Evolutionary conservation across 176 grass and related monocot species (phyloP).

Genomic region (Bothriochloa decipiens): DNA sequence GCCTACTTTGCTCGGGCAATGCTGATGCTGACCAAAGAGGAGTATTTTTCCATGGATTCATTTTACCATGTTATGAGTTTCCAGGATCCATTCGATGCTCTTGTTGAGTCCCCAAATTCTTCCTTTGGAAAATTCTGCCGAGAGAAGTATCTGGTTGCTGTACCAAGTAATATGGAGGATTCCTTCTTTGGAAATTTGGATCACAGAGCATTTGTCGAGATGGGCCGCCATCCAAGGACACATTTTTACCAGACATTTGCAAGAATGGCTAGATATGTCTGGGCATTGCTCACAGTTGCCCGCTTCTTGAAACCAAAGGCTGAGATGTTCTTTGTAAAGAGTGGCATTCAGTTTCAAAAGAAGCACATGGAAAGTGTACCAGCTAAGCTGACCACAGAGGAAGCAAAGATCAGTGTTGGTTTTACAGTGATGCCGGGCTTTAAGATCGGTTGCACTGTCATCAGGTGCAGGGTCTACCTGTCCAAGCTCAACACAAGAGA

Average conservation of each 20-base stretch:
- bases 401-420: constrained; percentile 58
- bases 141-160: constrained; percentile 58
- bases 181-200: constrained; percentile 83
- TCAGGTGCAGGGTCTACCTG: constrained; percentile 74
- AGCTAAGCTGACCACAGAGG: constrained; percentile 29
- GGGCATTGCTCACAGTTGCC: constrained; percentile 63
- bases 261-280: constrained; percentile 69
- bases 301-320: constrained; percentile 63
- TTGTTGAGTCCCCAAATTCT: constrained; percentile 61
- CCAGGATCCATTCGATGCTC: constrained; percentile 67
- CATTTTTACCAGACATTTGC: constrained; percentile 74
- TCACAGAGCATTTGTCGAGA: constrained; percentile 67
- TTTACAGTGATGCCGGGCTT: constrained; percentile 85
- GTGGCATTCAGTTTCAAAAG: constrained; percentile 46
- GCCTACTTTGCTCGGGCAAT: constrained; percentile 68
- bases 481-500: constrained; percentile 14
- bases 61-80: constrained; percentile 64
- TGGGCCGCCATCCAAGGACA: constrained; percentile 80
- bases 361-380: constrained; percentile 79
- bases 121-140: constrained; percentile 79
- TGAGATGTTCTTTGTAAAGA: constrained; percentile 74
- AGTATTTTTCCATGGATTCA: constrained; percentile 43
- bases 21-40: constrained; percentile 39
- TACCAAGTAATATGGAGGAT: constrained; percentile 65
- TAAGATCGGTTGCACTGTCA: constrained; percentile 71